These are phyloP conservation scores for Scedosporium boydii DNA, from an alignment of 2,329 filamentous ascomycete species.

Conservation along the genomic window DNA sequence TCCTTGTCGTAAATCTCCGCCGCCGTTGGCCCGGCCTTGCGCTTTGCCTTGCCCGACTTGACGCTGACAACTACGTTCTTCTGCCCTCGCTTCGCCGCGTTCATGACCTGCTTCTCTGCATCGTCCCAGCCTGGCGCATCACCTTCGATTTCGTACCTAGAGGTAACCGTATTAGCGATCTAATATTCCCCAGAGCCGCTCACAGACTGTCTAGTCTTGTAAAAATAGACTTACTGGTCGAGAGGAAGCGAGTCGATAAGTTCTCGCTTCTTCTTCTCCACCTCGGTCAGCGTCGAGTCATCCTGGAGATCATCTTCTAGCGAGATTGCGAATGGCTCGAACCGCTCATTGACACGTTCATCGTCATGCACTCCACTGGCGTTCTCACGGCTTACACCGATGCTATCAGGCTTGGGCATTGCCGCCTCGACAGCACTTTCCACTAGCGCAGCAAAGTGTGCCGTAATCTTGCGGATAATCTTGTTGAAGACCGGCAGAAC, in stretches of 20 bases:
- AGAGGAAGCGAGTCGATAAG: constrained; percentile 85
- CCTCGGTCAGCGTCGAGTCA: constrained; percentile 60
- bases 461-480: constrained; percentile 77
- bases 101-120: constrained; percentile 66
- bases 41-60: constrained; percentile 66
- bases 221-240: constrained; percentile 43
- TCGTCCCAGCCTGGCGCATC: constrained; percentile 54
- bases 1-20: constrained; percentile 54
- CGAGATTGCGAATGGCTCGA: constrained; percentile 58
- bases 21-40: constrained; percentile 57
- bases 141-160: constrained; percentile 56
- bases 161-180: constrained; percentile 2
- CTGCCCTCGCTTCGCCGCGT: constrained; percentile 43
- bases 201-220: neutral
- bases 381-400: constrained; percentile 50
- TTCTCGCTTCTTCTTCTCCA: constrained; percentile 73
- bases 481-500: constrained; percentile 96
- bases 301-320: constrained; percentile 79
- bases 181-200: neutral
- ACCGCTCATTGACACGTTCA: constrained; percentile 55
- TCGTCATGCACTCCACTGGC: constrained; percentile 59
- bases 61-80: constrained; percentile 65
- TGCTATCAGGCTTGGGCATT: constrained; percentile 47
- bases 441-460: constrained; percentile 66
- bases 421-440: constrained; percentile 62